Evolutionary conservation across 257 asterid species (phyloP).

Genomic region (Solanum piurae): DNA sequence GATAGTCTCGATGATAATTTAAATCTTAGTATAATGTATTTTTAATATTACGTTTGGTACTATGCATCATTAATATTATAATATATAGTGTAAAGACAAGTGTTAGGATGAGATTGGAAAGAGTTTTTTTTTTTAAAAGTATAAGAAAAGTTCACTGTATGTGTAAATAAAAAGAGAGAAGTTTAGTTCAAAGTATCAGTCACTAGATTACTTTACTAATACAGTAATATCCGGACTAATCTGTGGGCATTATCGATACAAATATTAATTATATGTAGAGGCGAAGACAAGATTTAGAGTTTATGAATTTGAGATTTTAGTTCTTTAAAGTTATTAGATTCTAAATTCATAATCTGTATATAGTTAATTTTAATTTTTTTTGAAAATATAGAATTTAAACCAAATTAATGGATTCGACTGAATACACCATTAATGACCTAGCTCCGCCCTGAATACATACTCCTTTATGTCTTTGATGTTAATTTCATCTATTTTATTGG

Average conservation of each 20-base stretch:
- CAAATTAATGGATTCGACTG: fast-evolving
- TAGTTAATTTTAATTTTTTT: no score
- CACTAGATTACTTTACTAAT: background rate
- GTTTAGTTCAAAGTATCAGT: background rate
- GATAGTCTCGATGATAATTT: background rate
- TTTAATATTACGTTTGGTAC: background rate
- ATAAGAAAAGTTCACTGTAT: background rate
- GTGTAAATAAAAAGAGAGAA: background rate
- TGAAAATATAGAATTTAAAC: no score
- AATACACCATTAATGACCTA: no score
- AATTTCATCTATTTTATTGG: background rate
- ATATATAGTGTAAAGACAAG: background rate
- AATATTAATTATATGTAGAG: background rate
- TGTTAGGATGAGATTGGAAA: background rate
- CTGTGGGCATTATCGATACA: background rate
- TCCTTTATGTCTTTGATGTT: no score
- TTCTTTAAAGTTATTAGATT: background rate
- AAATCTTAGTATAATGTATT: background rate
- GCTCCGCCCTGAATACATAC: fast-evolving
- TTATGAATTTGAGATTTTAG: background rate
- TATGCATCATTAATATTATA: background rate
- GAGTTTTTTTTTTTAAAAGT: background rate
- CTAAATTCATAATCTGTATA: no score
- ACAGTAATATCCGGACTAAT: background rate
- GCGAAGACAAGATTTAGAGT: background rate